Evolutionary conservation across 495 filamentous ascomycete genomes (phyloP).

Genomic region (Daldinia vernicosa): DNA sequence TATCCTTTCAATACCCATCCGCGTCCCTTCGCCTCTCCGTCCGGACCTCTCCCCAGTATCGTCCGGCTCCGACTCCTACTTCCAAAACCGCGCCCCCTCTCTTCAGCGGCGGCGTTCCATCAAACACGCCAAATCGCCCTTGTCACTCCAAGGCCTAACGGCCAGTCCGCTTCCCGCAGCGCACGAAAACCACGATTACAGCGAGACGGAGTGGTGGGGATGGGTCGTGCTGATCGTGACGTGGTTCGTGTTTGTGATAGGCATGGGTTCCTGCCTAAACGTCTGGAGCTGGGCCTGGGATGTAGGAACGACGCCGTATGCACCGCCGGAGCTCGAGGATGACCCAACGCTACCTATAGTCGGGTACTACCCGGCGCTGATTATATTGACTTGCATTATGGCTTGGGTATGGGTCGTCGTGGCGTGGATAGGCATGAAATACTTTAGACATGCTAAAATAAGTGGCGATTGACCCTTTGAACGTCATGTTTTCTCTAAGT

Average conservation of each 20-base stretch:
- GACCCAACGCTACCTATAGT: slow-evolving; percentile 93
- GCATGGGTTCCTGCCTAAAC: slow-evolving; percentile 94
- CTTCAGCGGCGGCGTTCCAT: slow-evolving; percentile 60
- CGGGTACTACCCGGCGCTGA: slow-evolving; percentile 94
- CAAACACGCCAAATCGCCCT: slow-evolving; percentile 68
- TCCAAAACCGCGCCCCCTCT: slow-evolving; percentile 52
- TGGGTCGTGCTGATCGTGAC: slow-evolving; percentile 90
- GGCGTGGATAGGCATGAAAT: slow-evolving; percentile 99
- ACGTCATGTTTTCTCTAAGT: background rate
- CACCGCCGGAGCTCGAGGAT: slow-evolving; percentile 90
- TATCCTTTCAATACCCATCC: slow-evolving; percentile 52
- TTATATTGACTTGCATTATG: slow-evolving; percentile 93
- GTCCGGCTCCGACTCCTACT: slow-evolving; percentile 73
- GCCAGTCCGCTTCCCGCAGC: slow-evolving; percentile 52
- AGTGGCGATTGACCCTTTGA: slow-evolving; percentile 51
- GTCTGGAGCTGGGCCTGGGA: slow-evolving; percentile 99
- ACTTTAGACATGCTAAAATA: slow-evolving; percentile 97
- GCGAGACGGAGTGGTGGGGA: slow-evolving; percentile 95
- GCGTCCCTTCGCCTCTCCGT: slow-evolving; percentile 45
- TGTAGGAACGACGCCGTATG: slow-evolving; percentile 94
- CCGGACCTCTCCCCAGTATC: slow-evolving; percentile 61
- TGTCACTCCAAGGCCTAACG: slow-evolving; percentile 59
- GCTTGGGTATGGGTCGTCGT: slow-evolving; percentile 98
- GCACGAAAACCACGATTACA: slow-evolving; percentile 79
- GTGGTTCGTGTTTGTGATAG: slow-evolving; percentile 93